A percentile compares a stretch with the other conserved stretches of the same genome.
phyloP scores from a whole-genome alignment of 225 moss, liverwort and hornwort species.

The Pseudoscleropodium purum region DNA sequence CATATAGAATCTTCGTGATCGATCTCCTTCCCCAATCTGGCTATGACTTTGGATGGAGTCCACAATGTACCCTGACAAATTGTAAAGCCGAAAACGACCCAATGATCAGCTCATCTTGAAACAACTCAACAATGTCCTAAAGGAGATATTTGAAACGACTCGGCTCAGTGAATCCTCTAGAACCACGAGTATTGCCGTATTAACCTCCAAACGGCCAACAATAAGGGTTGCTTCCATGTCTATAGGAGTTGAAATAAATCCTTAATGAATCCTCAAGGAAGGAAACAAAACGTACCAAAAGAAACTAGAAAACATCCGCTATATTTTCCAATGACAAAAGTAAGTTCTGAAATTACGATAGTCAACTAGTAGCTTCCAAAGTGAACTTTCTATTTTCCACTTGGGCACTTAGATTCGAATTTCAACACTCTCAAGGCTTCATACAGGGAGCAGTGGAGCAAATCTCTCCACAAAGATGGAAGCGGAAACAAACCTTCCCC shows the following conservation, averaged over 20 bases:
- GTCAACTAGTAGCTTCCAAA: neutral
- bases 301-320: neutral
- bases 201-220: neutral
- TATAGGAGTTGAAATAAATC: neutral
- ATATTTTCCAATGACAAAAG: neutral
- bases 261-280: neutral
- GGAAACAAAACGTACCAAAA: neutral
- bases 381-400: neutral
- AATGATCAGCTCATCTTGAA: neutral
- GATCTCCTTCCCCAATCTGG: neutral
- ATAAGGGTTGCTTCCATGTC: neutral
- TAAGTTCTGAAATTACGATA: neutral
- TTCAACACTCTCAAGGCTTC: neutral
- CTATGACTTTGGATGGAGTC: neutral
- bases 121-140: neutral
- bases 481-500: constrained; percentile 44
- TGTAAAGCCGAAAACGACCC: neutral
- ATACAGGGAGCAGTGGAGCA: neutral
- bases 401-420: neutral
- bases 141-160: neutral
- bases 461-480: neutral
- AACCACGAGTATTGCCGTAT: no score
- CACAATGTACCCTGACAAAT: neutral
- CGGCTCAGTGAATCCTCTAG: neutral
- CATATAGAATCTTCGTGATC: neutral